Evolutionary conservation across 2,329 filamentous ascomycete species (phyloP).

Genomic region (Grosmannia huntii): DNA sequence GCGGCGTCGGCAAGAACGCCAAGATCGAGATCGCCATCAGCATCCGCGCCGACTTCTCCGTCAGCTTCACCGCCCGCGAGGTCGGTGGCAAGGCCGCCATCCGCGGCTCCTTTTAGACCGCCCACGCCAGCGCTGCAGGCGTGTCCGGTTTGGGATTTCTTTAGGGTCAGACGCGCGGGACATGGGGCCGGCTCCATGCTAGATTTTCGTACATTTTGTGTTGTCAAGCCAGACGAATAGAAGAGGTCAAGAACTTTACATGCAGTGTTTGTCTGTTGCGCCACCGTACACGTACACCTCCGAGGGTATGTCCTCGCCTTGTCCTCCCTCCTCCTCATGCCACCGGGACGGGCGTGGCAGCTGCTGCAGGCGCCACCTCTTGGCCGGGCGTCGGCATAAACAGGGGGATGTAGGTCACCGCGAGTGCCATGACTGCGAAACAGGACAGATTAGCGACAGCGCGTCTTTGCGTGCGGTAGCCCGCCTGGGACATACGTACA

Average conservation of each 20-base stretch:
- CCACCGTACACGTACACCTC: too few species aligned
- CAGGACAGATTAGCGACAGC: background rate
- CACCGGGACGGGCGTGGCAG: slow-evolving; percentile 15
- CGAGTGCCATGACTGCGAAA: slow-evolving; percentile 21
- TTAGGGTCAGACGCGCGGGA: background rate
- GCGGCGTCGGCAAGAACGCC: slow-evolving; percentile 70
- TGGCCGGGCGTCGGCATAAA: slow-evolving; percentile 20
- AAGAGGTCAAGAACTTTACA: too few species aligned
- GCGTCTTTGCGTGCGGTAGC: background rate
- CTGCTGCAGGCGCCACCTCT: slow-evolving; percentile 14
- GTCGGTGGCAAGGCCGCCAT: slow-evolving; percentile 80
- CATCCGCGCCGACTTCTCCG: slow-evolving; percentile 63
- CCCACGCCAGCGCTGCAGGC: background rate
- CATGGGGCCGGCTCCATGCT: background rate
- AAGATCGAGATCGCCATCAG: slow-evolving; percentile 94
- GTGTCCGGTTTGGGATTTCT: background rate
- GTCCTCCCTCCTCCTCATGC: slow-evolving; percentile 1
- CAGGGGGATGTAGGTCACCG: slow-evolving; percentile 24
- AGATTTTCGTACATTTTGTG: background rate
- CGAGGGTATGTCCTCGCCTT: too few species aligned
- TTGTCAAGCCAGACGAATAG: background rate
- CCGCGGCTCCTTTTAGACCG: slow-evolving; percentile 35
- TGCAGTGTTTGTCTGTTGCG: too few species aligned
- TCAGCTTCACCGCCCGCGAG: slow-evolving; percentile 73
- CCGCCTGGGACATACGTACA: slow-evolving; percentile 12